A percentile compares a stretch with the other conserved stretches of the same genome.
phyloP scores from a whole-genome alignment of 345 rosid genomes.

The Psidium friedrichsthalianum region DNA sequence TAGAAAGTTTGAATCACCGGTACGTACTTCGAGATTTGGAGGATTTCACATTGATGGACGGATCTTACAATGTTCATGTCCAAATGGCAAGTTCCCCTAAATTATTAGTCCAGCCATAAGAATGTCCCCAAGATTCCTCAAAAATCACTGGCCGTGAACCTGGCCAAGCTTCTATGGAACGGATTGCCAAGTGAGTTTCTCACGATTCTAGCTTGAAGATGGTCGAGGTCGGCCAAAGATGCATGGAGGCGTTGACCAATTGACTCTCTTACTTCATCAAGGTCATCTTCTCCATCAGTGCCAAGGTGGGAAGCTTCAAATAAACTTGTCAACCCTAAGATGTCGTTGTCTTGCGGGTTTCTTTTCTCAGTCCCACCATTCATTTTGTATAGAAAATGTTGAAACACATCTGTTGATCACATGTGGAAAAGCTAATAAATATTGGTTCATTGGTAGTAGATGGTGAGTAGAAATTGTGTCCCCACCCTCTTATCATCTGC shows the following conservation, averaged over 20 bases:
- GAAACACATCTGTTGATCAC: conserved; percentile 16
- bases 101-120: background rate
- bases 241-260: background rate
- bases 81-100: background rate
- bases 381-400: conserved; percentile 6
- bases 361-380: background rate
- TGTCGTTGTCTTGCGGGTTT: background rate
- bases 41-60: background rate
- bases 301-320: conserved; percentile 49
- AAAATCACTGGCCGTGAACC: background rate
- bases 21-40: background rate
- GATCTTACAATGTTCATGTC: background rate
- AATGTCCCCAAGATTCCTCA: background rate
- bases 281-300: conserved; percentile 33
- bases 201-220: background rate
- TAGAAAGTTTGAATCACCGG: background rate
- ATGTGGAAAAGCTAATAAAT: background rate
- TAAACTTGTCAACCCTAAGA: conserved; percentile 20
- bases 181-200: conserved; percentile 1
- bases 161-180: conserved; percentile 1
- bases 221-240: background rate
- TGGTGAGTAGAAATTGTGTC: background rate
- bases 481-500: background rate
- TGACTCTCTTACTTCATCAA: conserved; percentile 19
- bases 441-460: background rate